Evolutionary conservation across 2,329 filamentous ascomycete genomes (phyloP).

Genomic region (Cladosporium halotolerans): DNA sequence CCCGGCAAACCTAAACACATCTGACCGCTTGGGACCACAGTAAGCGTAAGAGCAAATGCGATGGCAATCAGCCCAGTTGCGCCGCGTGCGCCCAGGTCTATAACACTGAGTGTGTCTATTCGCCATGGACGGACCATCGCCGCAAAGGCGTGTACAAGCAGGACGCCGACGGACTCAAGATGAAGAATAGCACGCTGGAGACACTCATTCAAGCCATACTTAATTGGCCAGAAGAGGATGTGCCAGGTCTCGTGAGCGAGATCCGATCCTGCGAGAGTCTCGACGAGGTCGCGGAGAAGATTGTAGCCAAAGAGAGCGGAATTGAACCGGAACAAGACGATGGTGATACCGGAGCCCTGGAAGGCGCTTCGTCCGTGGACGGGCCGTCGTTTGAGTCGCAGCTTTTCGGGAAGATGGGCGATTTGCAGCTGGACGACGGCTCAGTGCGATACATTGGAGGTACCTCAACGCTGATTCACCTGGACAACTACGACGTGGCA

Average conservation of each 20-base stretch:
- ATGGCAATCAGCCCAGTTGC: conserved; percentile 84
- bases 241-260: conserved; percentile 70
- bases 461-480: conserved; percentile 85
- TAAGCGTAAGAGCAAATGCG: conserved; percentile 53
- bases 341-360: conserved; percentile 32
- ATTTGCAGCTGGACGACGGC: conserved; percentile 79
- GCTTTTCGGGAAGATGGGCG: conserved; percentile 86
- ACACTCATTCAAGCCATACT: conserved; percentile 89
- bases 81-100: conserved; percentile 96
- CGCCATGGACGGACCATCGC: conserved; percentile 91
- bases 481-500: conserved; percentile 45
- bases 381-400: conserved; percentile 61
- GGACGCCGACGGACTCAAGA: conserved; percentile 82
- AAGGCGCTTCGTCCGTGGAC: conserved; percentile 23
- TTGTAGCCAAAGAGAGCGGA: conserved; percentile 49
- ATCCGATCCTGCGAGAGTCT: conserved; percentile 80
- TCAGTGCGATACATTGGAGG: conserved; percentile 87
- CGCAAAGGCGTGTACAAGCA: conserved; percentile 96
- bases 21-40: conserved; percentile 13
- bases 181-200: conserved; percentile 78
- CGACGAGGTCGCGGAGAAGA: conserved; percentile 57
- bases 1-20: neutral
- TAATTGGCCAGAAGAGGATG: conserved; percentile 83
- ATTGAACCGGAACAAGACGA: conserved; percentile 40
- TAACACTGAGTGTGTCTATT: conserved; percentile 83